Evolutionary conservation across 2,329 filamentous ascomycete species (phyloP), one percentile per base, ranked within the genome.

Genomic region (Huntiella moniliformis): DNA sequence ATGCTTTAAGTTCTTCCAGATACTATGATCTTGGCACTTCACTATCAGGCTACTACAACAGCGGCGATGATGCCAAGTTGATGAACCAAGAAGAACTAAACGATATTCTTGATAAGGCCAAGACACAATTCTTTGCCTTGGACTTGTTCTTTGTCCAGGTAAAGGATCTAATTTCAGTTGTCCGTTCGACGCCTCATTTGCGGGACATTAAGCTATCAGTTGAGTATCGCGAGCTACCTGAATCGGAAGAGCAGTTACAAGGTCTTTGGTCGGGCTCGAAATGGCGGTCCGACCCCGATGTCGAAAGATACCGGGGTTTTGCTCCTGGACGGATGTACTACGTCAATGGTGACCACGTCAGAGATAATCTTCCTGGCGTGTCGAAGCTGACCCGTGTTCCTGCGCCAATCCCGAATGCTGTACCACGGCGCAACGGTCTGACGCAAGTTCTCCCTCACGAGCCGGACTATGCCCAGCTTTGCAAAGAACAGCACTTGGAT

Each of bases 71-170:
- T 35, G 67, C 70, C 1, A 58, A 58, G 10, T 57, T 55, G 4
- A 55, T 74, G 57, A 57, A 60, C 45, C 66, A 66, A 49, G 56
- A 59, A 40, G 60, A 57, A 10, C 63, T 64, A 34, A 63, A 70
- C 51, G 59, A 59, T 46, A 64, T 75, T 33, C 67, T 65, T 41
- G 56, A 59, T 22, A 66, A 68, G 38, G 68, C 71, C 11, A 66
- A 65, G 60, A 63, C 70, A 46, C 65, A 63, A 53, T 77, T 78
- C 56, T 58, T 66, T 50, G 65, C 66, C 13, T 68, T 71, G 55
- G 70, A 79, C 52, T 67, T 79, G 66, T 80, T 79, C 56, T 79
- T 79, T 54, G 70, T 80, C 51, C 79, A 77, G 65, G 73, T 78
- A 60, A 51, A 73, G 28, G 76, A 80, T 52, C 65, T 79, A 48